Evolutionary conservation across 495 filamentous ascomycete species (phyloP).

Genomic region (Daldinia concentrica): DNA sequence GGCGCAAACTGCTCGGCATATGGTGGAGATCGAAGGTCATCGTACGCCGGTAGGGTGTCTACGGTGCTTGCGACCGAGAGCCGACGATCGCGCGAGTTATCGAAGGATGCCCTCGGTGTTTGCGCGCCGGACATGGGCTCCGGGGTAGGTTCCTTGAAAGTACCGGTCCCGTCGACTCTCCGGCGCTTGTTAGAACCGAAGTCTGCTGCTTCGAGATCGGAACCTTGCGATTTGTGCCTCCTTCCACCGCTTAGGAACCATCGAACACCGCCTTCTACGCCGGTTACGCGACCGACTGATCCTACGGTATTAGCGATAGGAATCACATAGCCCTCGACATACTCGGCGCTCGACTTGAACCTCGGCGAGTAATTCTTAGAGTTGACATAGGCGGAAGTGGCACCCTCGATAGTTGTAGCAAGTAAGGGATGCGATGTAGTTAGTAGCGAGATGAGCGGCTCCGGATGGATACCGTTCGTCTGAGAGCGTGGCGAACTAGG

Average conservation of each 20-base stretch:
- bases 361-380: constrained; percentile 89
- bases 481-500: constrained; percentile 45
- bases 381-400: constrained; percentile 79
- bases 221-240: constrained; percentile 51
- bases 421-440: constrained; percentile 82
- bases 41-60: constrained; percentile 81
- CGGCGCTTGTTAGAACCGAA: constrained; percentile 70
- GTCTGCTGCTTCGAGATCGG: constrained; percentile 53
- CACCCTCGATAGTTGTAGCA: constrained; percentile 80
- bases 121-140: constrained; percentile 45
- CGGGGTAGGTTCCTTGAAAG: constrained; percentile 43
- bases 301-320: constrained; percentile 84
- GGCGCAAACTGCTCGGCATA: constrained; percentile 64
- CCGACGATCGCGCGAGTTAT: constrained; percentile 50
- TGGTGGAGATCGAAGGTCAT: constrained; percentile 74
- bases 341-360: constrained; percentile 83
- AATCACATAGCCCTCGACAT: constrained; percentile 83
- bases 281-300: constrained; percentile 81
- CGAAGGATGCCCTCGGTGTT: constrained; percentile 42
- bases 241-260: constrained; percentile 71
- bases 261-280: constrained; percentile 81
- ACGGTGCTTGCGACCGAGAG: constrained; percentile 59
- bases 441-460: constrained; percentile 81
- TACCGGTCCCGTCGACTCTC: constrained; percentile 59
- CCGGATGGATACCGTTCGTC: constrained; percentile 55